Evolutionary conservation across 345 rosid genomes (phyloP), one percentile per base, ranked within the genome.

Genomic region (Firmiana major): DNA sequence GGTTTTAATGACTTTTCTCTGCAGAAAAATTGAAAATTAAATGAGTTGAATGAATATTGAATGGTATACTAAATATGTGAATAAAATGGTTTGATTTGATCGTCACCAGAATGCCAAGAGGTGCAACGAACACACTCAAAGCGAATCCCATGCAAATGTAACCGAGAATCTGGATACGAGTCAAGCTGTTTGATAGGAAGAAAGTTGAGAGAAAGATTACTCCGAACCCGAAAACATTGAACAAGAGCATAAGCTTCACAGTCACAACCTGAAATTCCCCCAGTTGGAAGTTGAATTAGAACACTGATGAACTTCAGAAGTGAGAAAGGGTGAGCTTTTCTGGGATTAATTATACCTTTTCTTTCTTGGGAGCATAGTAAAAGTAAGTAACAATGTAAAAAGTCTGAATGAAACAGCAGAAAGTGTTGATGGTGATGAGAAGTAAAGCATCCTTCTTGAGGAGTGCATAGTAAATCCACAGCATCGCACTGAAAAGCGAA

Each of bases 1-100:
- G 8, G 98, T 97, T 77, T 78, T 84, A 31, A 94, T 87, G 8
- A 96, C 97, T 88, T 92, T 92, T 72, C 92, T 88, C 99, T 96
- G 90, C 66, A 80, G 0, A 15, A 79, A 3, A 38, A 21, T 63
- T 69, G n/a, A 9, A 22, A 77, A 51, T 38, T 1, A 10, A 38
- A 16, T 16, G n/a, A 15, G 8, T 40, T 40, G 8, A 40, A 19
- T 17, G 22, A 5, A 53, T 7, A 53, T 51, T 31, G 34, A 31
- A 16, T 17, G 19, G 16, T 16, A 16, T 15, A 15, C 12, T 0
- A 43, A 7, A 8, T 43, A 11, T 55, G 9, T 34, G 2, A 7
- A 45, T 54, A 21, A 40, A 38, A 3, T 31, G 26, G 9, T 36
- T 19, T 17, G 16, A 15, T 51, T 51, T 16, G 12, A 40, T 48